A percentile compares a stretch with the other conserved stretches of the same genome.
Conservation (phyloP, 164 flowering plant genomes). For the Nymphaea thermarum region DNA sequence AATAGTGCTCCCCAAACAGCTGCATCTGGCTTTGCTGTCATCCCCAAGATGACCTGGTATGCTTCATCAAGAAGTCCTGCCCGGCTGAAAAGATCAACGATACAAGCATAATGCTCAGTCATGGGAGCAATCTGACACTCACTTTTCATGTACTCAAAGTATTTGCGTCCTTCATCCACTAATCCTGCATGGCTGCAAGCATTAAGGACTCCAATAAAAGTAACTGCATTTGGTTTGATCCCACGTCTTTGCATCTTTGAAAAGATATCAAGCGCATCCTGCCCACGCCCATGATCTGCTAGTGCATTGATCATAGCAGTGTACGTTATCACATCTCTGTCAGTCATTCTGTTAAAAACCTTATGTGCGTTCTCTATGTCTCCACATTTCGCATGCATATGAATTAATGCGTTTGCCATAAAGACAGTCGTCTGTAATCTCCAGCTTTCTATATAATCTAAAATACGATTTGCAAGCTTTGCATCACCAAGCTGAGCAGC, state of each 20-base stretch:
- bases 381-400: conserved; percentile 40
- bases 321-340: conserved; percentile 25
- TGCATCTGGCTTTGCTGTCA: conserved; percentile 15
- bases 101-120: conserved; percentile 30
- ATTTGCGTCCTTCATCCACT: conserved; percentile 25
- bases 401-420: conserved; percentile 32
- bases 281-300: conserved; percentile 30
- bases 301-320: conserved; percentile 28
- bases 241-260: conserved; percentile 25
- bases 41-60: conserved; percentile 14
- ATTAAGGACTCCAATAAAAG: conserved; percentile 27
- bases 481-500: conserved; percentile 30
- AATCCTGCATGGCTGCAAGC: conserved; percentile 40
- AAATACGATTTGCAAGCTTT: conserved; percentile 11
- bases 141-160: conserved; percentile 24
- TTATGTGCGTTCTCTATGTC: conserved; percentile 16
- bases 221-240: conserved; percentile 25
- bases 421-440: conserved; percentile 13
- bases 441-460: conserved; percentile 16
- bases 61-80: conserved; percentile 28
- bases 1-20: conserved; percentile 34
- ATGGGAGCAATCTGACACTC: conserved; percentile 17
- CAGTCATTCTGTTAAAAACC: conserved; percentile 23
- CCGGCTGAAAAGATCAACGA: conserved; percentile 35
- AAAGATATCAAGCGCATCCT: conserved; percentile 29